Conservation (phyloP, 345 rosid genomes). For the Kernera saxatilis region DNA sequence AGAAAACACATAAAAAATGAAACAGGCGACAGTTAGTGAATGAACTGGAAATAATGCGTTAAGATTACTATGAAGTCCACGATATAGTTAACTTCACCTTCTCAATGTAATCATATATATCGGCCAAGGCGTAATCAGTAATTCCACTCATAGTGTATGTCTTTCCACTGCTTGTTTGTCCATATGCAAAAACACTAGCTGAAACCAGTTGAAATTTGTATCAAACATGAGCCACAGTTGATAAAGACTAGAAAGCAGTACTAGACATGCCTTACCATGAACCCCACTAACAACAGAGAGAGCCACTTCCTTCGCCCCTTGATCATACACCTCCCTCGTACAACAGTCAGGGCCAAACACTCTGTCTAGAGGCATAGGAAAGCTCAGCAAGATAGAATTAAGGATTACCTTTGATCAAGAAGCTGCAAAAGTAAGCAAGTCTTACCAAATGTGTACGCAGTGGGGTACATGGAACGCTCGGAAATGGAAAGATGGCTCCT, state of each 20-base stretch:
- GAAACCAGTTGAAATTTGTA: slow-evolving; percentile 24
- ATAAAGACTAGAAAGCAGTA: slow-evolving; percentile 35
- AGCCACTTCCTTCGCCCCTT: slow-evolving; percentile 82
- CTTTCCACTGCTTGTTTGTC: slow-evolving; percentile 98
- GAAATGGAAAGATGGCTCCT: slow-evolving; percentile 67
- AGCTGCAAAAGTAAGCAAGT: slow-evolving; percentile 5
- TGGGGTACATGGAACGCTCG: slow-evolving; percentile 88
- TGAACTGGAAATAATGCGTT: background rate
- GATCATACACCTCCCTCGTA: slow-evolving; percentile 71
- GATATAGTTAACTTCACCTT: slow-evolving; percentile 38
- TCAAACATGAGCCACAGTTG: background rate
- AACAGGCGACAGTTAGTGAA: background rate
- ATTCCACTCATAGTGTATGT: slow-evolving; percentile 90
- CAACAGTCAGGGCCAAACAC: slow-evolving; percentile 65
- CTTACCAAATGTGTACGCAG: slow-evolving; percentile 88
- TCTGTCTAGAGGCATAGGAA: slow-evolving; percentile 48
- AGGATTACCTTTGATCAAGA: slow-evolving; percentile 4
- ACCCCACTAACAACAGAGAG: slow-evolving; percentile 83
- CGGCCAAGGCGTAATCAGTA: slow-evolving; percentile 66
- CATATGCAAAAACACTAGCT: slow-evolving; percentile 97
- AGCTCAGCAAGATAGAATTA: slow-evolving; percentile 10
- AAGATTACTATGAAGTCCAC: background rate
- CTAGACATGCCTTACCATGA: slow-evolving; percentile 37
- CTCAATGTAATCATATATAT: slow-evolving; percentile 70
- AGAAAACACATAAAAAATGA: background rate